These are phyloP conservation scores for Pulveroboletus sp. DNA, from an alignment of 768 basidiomycete genomes.

Conservation along the genomic window DNA sequence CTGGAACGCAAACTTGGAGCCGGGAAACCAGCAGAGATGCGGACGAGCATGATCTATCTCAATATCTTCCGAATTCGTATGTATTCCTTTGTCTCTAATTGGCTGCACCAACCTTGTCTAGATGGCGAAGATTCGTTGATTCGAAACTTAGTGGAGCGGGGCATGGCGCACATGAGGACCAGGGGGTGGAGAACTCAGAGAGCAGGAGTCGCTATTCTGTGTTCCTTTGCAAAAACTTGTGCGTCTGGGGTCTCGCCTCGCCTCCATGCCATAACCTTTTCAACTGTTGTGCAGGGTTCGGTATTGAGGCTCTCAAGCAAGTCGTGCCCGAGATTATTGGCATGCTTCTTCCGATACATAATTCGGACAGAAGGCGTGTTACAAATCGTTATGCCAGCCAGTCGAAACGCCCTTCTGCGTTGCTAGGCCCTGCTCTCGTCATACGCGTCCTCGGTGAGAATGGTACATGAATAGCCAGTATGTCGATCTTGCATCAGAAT, in stretches of 20 bases:
- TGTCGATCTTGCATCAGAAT: not conserved
- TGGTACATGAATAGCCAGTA: not conserved
- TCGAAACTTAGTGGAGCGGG: conserved; percentile 12
- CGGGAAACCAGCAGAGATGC: conserved; percentile 12
- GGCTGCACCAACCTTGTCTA: not conserved
- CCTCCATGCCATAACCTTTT: not conserved
- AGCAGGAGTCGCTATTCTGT: conserved; percentile 15
- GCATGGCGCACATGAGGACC: conserved; percentile 8
- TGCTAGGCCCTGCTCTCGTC: conserved; percentile 15
- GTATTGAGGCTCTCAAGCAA: conserved; percentile 9
- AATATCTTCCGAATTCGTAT: conserved; percentile 10
- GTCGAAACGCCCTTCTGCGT: conserved; percentile 4
- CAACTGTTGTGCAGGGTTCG: conserved; percentile 6
- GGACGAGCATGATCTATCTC: conserved; percentile 14
- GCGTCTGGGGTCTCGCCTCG: not conserved
- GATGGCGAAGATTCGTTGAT: conserved; percentile 7
- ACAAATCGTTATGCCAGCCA: not conserved
- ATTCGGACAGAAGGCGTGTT: not conserved
- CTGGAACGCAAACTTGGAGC: conserved; percentile 11
- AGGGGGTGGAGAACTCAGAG: conserved; percentile 12
- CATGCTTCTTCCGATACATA: conserved; percentile 10
- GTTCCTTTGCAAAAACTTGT: conserved; percentile 17
- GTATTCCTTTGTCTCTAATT: not conserved
- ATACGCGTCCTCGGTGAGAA: conserved; percentile 12
- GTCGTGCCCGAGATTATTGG: conserved; percentile 8